phyloP scores from a whole-genome alignment of 2,329 filamentous ascomycete species.

The Talaromyces funiculosus region DNA sequence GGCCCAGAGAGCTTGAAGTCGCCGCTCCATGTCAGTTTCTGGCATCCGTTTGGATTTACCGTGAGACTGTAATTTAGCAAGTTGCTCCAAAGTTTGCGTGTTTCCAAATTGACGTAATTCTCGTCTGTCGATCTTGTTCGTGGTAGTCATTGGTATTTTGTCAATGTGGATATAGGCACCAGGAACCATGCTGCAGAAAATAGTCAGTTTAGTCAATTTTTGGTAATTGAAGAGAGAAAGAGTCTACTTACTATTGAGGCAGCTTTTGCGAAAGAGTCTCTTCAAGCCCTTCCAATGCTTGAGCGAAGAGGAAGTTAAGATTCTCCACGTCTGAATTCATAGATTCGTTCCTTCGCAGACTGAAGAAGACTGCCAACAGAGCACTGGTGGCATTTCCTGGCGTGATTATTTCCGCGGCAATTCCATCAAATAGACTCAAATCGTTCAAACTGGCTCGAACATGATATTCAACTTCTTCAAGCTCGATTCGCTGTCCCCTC shows the following conservation, averaged over 20 bases:
- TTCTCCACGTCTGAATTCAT: background rate
- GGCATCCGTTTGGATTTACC: background rate
- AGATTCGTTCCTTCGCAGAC: background rate
- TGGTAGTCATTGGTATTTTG: slow-evolving; percentile 5
- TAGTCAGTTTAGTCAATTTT: background rate
- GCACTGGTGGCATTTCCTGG: background rate
- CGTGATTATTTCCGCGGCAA: slow-evolving; percentile 7
- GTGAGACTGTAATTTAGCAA: background rate
- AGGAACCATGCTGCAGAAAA: slow-evolving; percentile 9
- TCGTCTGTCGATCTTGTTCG: slow-evolving; percentile 8
- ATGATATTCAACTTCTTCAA: slow-evolving; percentile 27
- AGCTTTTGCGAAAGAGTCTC: background rate
- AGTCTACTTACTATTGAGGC: slow-evolving; percentile 1
- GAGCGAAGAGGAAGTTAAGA: background rate
- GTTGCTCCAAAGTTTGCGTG: background rate
- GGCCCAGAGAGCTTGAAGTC: slow-evolving; percentile 19
- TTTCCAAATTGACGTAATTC: background rate
- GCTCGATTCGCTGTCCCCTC: slow-evolving; percentile 30
- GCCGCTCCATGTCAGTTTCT: slow-evolving; percentile 13
- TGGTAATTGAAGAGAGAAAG: background rate
- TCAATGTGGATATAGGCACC: background rate
- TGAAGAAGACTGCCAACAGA: slow-evolving; percentile 1
- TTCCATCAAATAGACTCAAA: background rate
- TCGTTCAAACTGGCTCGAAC: slow-evolving; percentile 2
- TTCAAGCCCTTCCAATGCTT: slow-evolving; percentile 11